Evolutionary conservation across 352 stramenopile genomes (phyloP), one percentile per base, ranked within the genome.

Genomic region (Elongisporangium prolatum): DNA sequence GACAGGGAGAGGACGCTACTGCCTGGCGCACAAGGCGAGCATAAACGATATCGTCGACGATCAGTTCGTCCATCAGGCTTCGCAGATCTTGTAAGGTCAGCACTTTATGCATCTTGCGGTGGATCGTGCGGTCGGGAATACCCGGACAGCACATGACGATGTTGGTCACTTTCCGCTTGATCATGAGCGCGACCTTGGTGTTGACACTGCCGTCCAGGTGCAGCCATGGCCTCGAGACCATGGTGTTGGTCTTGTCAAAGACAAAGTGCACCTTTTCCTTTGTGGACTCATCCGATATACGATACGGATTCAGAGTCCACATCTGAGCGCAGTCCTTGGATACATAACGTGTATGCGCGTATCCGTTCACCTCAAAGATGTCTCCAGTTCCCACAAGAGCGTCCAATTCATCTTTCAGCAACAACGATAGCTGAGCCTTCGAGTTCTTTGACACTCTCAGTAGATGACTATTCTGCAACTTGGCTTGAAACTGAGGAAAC

Each of bases 151-250:
- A 88, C 72, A 91, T 85, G 17, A 93, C 68, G 28, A 92, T 89
- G 59, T 91, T 95, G 17, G 90, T 77, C 11, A 92, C 68, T 62
- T 89, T 85, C 21, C 80, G 75, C 63, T 95, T 95, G 21, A 95
- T 58, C 50, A 72, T 64, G 18, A 92, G 56, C 22, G 73, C 59
- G 2, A 85, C 69, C 11, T 69, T 75, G 0, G 63, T 68, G 63
- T 95, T 95, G 2, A 71, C 37, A 14, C 61, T 80, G 8, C 86
- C 86, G 60, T 95, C 80, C 25, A 95, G 68, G 51, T 89, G 75
- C 52, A 88, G 63, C 86, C 86, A 95, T 16, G 86, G 84, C 0
- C 75, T 72, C 53, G 81, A 72, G 13, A 90, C 69, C 50, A 91
- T 57, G 5, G 71, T 62, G 48, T 57, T 68, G 48, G 74, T 63